Percentiles rank a stretch among this genome's conserved stretches.
phyloP scores from a whole-genome alignment of 2,329 filamentous ascomycete genomes.

The Domatiomyces globalis region DNA sequence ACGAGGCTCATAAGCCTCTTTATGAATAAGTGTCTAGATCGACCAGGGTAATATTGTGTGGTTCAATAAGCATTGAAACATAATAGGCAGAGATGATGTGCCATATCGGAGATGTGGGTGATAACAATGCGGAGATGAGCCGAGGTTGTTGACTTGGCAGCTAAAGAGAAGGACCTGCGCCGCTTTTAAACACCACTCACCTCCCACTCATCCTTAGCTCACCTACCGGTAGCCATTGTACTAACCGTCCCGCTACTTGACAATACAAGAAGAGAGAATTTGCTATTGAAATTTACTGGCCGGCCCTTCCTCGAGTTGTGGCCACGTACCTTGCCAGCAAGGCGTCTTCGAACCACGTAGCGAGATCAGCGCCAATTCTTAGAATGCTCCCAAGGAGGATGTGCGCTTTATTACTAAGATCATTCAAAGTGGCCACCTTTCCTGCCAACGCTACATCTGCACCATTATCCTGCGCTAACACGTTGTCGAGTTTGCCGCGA shows the following conservation, averaged over 20 bases:
- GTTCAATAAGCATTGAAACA: too few relatives aligned
- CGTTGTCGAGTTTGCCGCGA: neutral
- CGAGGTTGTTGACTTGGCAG: neutral
- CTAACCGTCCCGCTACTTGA: too few relatives aligned
- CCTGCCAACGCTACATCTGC: neutral
- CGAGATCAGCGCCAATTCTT: neutral
- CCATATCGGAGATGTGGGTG: neutral
- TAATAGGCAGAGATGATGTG: neutral
- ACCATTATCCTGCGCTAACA: neutral
- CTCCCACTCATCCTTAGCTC: too few relatives aligned
- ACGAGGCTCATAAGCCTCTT: neutral
- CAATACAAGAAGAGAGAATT: too few relatives aligned
- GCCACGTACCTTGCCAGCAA: neutral
- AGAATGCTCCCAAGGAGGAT: constrained; percentile 1
- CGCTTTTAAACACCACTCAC: neutral
- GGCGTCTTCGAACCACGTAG: constrained; percentile 1
- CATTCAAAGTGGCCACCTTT: neutral
- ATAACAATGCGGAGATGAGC: neutral
- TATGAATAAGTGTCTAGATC: neutral
- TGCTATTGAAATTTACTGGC: neutral
- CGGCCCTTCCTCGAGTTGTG: neutral
- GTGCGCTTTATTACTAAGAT: neutral
- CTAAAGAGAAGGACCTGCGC: neutral
- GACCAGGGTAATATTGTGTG: too few relatives aligned
- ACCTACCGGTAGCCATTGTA: too few relatives aligned